A percentile compares a stretch with the other conserved stretches of the same genome.
phyloP scores from a whole-genome alignment of 2,329 filamentous ascomycete genomes.

The Sclerotinia minor region DNA sequence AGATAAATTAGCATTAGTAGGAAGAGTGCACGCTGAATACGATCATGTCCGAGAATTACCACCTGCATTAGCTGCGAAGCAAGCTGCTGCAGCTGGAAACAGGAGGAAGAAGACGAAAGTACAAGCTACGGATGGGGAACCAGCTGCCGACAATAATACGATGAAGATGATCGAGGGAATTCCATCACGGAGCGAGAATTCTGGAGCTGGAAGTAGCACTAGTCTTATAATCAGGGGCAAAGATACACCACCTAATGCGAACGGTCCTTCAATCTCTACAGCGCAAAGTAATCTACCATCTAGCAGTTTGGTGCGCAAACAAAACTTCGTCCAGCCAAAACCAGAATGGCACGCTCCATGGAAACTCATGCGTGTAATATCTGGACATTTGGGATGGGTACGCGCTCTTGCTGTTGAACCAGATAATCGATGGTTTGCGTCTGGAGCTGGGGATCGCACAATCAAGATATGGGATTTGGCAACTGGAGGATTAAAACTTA shows the following conservation, averaged over 20 bases:
- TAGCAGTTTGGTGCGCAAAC: slow-evolving; percentile 57
- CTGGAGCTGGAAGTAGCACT: slow-evolving; percentile 46
- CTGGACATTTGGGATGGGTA: slow-evolving; percentile 95
- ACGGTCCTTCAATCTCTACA: slow-evolving; percentile 47
- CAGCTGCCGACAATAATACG: slow-evolving; percentile 49
- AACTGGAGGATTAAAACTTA: slow-evolving; percentile 78
- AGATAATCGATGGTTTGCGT: slow-evolving; percentile 96
- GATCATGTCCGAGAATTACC: slow-evolving; percentile 75
- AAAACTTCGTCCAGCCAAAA: slow-evolving; percentile 64
- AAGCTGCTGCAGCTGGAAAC: slow-evolving; percentile 63
- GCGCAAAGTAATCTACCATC: slow-evolving; percentile 52
- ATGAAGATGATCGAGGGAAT: slow-evolving; percentile 68
- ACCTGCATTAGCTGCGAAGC: slow-evolving; percentile 74
- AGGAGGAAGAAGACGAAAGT: slow-evolving; percentile 61
- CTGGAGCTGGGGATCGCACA: slow-evolving; percentile 89
- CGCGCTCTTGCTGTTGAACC: slow-evolving; percentile 87
- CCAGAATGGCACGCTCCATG: slow-evolving; percentile 98
- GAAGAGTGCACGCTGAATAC: slow-evolving; percentile 62
- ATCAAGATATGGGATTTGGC: slow-evolving; percentile 99
- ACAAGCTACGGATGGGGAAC: slow-evolving; percentile 43
- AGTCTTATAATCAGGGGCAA: slow-evolving; percentile 56
- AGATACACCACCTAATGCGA: slow-evolving; percentile 54
- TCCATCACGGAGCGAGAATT: slow-evolving; percentile 44
- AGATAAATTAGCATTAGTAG: slow-evolving; percentile 37
- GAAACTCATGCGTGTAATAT: slow-evolving; percentile 98